Evolutionary conservation across 306 rosid genomes (phyloP), one percentile per base, ranked within the genome.

Genomic region (Clitoria ternatea): DNA sequence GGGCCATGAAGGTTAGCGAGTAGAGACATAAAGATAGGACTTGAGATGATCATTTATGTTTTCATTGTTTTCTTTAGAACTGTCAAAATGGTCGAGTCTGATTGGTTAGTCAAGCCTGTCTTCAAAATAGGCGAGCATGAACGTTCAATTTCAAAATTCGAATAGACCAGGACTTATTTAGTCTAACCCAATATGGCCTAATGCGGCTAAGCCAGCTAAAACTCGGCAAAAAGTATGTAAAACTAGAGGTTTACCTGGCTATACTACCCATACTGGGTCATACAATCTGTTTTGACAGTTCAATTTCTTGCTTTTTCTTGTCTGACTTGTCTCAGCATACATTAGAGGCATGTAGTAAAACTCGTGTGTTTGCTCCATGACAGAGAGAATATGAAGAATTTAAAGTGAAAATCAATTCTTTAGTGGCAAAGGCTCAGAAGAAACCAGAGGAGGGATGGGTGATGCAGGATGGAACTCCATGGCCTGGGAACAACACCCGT

Each of bases 301-400:
- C n/a, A n/a, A n/a, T n/a, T n/a, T n/a, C n/a, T n/a, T n/a, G n/a
- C n/a, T n/a, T n/a, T n/a, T n/a, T n/a, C n/a, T n/a, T n/a, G n/a
- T n/a, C n/a, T n/a, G n/a, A n/a, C 4, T 5, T 53, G 36, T 44
- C 29, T 67, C 9, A 23, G 15, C 17, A 15, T 54, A 30, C 43
- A 33, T 64, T 19, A 12, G 18, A 69, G 69, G 47, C 40, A 66
- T 43, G 14, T 7, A 19, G 47, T 20, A 62, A 40, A 40, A 33
- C 12, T 35, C n/a, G n/a, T 35, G 14, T 79, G 48, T 67, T 81
- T 69, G 29, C 15, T 66, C 14, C 60, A 36, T 67, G 66, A 43
- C 81, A 83, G 84, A 87, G 98, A 67, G 98, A 93, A 78, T 93
- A 87, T 47, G 98, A 93, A 66, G 98, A 93, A 80, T 93, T 93